phyloP scores from a whole-genome alignment of 2,329 filamentous ascomycete genomes.

The Coniochaeta sp. region DNA sequence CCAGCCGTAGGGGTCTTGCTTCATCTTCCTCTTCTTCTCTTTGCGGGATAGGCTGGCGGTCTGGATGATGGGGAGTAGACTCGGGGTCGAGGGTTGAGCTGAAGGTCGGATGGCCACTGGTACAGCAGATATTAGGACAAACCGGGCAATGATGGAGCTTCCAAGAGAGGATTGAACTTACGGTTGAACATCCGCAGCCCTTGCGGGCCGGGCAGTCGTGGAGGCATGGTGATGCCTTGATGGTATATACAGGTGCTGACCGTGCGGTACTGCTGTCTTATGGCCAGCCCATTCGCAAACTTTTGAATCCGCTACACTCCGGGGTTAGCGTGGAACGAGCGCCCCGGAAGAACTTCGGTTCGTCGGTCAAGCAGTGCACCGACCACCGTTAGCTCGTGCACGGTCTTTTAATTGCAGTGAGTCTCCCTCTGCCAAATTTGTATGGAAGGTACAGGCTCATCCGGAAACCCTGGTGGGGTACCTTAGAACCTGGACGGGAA shows the following conservation, averaged over 20 bases:
- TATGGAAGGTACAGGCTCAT: too few relatives aligned
- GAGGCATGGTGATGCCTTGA: conserved; percentile 50
- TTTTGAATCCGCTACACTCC: neutral
- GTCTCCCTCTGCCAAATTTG: too few relatives aligned
- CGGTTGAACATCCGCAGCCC: conserved; percentile 53
- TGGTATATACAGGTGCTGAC: neutral
- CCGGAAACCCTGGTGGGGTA: too few relatives aligned
- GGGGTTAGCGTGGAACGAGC: neutral
- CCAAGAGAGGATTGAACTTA: conserved; percentile 30
- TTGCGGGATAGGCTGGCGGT: conserved; percentile 56
- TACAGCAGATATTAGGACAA: neutral
- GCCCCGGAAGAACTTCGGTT: conserved; percentile 1
- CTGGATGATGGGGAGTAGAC: conserved; percentile 53
- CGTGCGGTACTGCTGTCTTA: conserved; percentile 1
- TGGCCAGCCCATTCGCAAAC: conserved; percentile 2
- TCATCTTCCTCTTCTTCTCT: conserved; percentile 58
- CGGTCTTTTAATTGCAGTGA: too few relatives aligned
- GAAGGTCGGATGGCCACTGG: conserved; percentile 57
- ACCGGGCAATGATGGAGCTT: neutral
- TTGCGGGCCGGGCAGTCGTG: conserved; percentile 55
- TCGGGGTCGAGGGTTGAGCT: conserved; percentile 35
- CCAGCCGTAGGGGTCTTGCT: conserved; percentile 75
- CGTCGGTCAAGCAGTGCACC: neutral
- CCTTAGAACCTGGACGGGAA: too few relatives aligned
- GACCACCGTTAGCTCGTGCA: neutral